Evolutionary conservation across 2,329 filamentous ascomycete genomes (phyloP).

Genomic region (Fusarium scirpi): DNA sequence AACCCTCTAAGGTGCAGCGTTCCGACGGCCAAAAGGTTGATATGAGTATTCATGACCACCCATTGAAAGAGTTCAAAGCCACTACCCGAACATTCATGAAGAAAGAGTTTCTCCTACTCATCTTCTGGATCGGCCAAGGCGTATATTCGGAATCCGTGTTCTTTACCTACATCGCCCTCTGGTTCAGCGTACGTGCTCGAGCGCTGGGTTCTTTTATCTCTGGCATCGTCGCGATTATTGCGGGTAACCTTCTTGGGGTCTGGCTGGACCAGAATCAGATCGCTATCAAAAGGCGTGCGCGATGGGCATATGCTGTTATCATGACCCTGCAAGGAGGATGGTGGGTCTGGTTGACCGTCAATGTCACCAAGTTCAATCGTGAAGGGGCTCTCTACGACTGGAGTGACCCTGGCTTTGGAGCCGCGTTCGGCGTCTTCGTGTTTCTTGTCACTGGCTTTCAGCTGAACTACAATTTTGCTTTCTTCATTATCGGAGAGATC

Average conservation of each 20-base stretch:
- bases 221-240: conserved; percentile 71
- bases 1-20: conserved; percentile 69
- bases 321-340: conserved; percentile 70
- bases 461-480: conserved; percentile 77
- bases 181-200: conserved; percentile 74
- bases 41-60: conserved; percentile 65
- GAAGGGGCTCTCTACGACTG: conserved; percentile 72
- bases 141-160: conserved; percentile 75
- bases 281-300: conserved; percentile 63
- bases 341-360: conserved; percentile 76
- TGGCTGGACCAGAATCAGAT: conserved; percentile 68
- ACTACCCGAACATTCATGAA: conserved; percentile 69
- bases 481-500: conserved; percentile 75
- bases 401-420: conserved; percentile 70
- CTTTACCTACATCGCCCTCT: conserved; percentile 56
- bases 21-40: conserved; percentile 70
- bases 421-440: conserved; percentile 72
- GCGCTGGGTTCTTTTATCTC: conserved; percentile 73
- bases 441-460: conserved; percentile 75
- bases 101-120: conserved; percentile 69
- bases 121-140: conserved; percentile 73
- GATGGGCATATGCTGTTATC: conserved; percentile 64
- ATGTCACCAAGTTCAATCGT: conserved; percentile 68
- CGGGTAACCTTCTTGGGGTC: conserved; percentile 71
- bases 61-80: conserved; percentile 67